These are phyloP conservation scores for Metschnikowia hibisci DNA, from an alignment of 805 yeast genomes.

Conservation along the genomic window DNA sequence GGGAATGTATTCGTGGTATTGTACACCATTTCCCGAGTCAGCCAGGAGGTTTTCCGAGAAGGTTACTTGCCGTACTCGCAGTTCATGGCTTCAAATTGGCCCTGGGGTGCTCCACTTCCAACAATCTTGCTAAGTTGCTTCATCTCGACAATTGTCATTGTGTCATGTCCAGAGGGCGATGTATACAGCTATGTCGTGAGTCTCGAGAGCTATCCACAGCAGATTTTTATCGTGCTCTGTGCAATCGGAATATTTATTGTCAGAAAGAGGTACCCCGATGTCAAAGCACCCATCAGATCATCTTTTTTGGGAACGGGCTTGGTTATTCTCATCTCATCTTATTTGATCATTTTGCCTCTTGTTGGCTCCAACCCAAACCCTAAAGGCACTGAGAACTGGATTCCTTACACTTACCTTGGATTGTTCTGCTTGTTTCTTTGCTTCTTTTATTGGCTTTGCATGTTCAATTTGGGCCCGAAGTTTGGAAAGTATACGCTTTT, in stretches of 20 bases:
- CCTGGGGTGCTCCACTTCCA: constrained; percentile 53
- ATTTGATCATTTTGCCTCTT: constrained; percentile 51
- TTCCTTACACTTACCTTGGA: constrained; percentile 48
- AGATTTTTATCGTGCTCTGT: constrained; percentile 47
- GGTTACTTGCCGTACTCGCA: constrained; percentile 55
- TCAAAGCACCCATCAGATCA: constrained; percentile 50
- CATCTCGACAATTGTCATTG: constrained; percentile 38
- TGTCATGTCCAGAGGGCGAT: constrained; percentile 44
- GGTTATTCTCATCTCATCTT: constrained; percentile 43
- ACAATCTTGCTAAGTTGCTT: constrained; percentile 43
- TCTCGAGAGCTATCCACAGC: constrained; percentile 49
- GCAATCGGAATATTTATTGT: constrained; percentile 57
- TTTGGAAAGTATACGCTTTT: constrained; percentile 43
- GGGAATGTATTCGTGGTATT: constrained; percentile 62
- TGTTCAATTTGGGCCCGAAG: constrained; percentile 48
- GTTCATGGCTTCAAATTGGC: constrained; percentile 52
- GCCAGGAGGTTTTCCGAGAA: constrained; percentile 62
- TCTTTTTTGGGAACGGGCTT: constrained; percentile 45
- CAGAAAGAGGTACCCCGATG: constrained; percentile 46
- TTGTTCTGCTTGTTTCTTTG: constrained; percentile 41
- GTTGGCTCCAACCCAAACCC: constrained; percentile 38
- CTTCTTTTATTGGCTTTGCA: constrained; percentile 51
- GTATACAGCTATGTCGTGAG: constrained; percentile 50
- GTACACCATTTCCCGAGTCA: constrained; percentile 56
- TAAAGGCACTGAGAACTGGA: constrained; percentile 38